These are phyloP conservation scores for Rhizophora apiculata DNA, from an alignment of 345 rosid species.

Conservation along the genomic window DNA sequence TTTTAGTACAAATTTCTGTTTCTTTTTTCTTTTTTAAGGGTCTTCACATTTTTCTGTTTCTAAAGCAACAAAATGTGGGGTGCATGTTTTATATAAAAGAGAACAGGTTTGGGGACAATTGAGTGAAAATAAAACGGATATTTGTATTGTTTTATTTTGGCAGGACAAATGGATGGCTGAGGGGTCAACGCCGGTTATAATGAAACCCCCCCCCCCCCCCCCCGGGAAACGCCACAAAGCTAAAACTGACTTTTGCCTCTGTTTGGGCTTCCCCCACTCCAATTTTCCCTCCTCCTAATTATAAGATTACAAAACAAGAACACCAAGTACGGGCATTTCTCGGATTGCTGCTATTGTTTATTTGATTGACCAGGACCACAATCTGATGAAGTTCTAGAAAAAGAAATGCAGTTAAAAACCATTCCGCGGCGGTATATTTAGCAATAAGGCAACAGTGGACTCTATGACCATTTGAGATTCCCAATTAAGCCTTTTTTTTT, in stretches of 20 bases:
- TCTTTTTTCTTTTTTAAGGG: background rate
- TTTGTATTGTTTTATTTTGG: background rate
- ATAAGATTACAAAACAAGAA: no score
- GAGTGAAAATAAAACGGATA: constrained; percentile 4
- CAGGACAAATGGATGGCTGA: constrained; percentile 27
- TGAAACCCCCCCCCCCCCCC: background rate
- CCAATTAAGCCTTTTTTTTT: no score
- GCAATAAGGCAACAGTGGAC: no score
- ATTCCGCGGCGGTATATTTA: no score
- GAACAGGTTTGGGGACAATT: background rate
- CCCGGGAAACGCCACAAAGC: constrained; percentile 22
- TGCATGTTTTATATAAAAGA: constrained; percentile 23
- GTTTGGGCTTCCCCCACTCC: no score
- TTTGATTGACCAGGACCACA: no score
- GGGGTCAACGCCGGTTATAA: constrained; percentile 23
- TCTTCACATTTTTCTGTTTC: constrained; percentile 6
- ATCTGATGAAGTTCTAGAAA: no score
- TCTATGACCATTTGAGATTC: no score
- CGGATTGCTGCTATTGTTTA: no score
- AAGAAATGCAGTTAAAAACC: no score
- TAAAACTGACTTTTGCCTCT: constrained; percentile 16
- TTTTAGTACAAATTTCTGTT: constrained; percentile 4
- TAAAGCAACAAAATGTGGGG: constrained; percentile 19
- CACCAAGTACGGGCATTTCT: no score
- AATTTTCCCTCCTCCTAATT: no score